A percentile compares a stretch with the other conserved stretches of the same genome.
Evolutionary conservation across 2,329 filamentous ascomycete species (phyloP).

Genomic region (Periconia sp.): DNA sequence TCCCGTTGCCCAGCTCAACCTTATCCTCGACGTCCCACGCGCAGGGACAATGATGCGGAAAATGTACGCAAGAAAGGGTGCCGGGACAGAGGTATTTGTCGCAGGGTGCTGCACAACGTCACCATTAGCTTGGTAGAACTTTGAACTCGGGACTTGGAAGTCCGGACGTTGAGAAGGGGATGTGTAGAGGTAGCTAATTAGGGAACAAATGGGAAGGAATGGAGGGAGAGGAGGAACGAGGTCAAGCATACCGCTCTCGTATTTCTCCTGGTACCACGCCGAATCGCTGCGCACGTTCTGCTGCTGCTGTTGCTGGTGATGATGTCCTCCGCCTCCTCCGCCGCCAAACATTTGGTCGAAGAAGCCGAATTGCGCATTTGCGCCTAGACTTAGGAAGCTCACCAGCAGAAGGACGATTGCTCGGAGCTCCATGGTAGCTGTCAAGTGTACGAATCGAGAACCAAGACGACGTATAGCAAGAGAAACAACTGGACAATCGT

Average conservation of each 20-base stretch:
- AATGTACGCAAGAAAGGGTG: conserved; percentile 92
- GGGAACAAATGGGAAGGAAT: not conserved
- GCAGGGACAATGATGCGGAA: conserved; percentile 97
- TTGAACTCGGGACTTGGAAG: too few species aligned
- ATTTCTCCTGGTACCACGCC: conserved; percentile 75
- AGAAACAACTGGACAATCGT: too few species aligned
- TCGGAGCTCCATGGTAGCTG: conserved; percentile 38
- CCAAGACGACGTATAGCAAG: too few species aligned
- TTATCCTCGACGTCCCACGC: conserved; percentile 73
- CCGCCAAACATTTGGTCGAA: conserved; percentile 96
- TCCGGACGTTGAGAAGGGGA: not conserved
- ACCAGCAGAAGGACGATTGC: conserved; percentile 39
- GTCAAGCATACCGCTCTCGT: conserved; percentile 66
- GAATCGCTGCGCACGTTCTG: conserved; percentile 88
- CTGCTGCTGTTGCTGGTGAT: conserved; percentile 64
- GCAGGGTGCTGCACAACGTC: conserved; percentile 70
- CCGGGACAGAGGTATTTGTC: conserved; percentile 93
- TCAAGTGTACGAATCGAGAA: too few species aligned
- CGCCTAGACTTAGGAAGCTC: conserved; percentile 65
- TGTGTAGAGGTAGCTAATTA: too few species aligned
- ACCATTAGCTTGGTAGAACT: conserved; percentile 25
- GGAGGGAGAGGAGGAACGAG: not conserved
- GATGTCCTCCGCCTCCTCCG: conserved; percentile 63
- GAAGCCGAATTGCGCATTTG: conserved; percentile 87
- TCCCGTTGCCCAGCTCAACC: conserved; percentile 74